A percentile compares a stretch with the other conserved stretches of the same genome.
phyloP scores from a whole-genome alignment of 495 filamentous ascomycete species.

The Astrocystis sublimbata region DNA sequence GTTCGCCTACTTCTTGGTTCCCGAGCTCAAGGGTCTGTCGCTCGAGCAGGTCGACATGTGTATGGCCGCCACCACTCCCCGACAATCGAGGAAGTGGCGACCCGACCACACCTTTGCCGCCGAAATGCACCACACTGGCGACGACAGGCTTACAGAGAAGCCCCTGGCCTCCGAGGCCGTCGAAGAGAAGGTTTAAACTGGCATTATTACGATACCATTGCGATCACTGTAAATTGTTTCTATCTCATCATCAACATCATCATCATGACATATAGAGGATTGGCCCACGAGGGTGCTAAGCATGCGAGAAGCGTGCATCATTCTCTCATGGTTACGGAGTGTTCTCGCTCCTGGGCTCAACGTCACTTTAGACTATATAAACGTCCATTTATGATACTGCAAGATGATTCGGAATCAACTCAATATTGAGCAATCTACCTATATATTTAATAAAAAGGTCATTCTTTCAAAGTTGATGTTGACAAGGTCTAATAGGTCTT shows the following conservation, averaged over 20 bases:
- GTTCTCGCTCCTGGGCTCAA: background rate
- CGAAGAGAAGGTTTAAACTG: constrained; percentile 32
- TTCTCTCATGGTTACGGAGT: background rate
- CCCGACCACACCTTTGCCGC: constrained; percentile 64
- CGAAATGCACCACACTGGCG: constrained; percentile 48
- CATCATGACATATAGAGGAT: constrained; percentile 5
- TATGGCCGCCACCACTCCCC: constrained; percentile 67
- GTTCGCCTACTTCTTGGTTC: constrained; percentile 72
- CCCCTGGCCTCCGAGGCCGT: constrained; percentile 17
- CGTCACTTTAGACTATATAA: constrained; percentile 9
- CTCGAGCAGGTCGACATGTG: constrained; percentile 80
- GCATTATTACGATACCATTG: background rate
- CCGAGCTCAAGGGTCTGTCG: constrained; percentile 75
- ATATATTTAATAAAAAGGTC: constrained; percentile 10
- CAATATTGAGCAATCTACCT: background rate
- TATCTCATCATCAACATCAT: too few species aligned
- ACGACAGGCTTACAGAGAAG: constrained; percentile 23
- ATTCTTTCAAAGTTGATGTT: too few species aligned
- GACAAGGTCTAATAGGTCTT: too few species aligned
- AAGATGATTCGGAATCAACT: background rate
- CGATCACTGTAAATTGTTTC: constrained; percentile 4
- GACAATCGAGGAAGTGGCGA: constrained; percentile 59
- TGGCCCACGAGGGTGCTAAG: background rate
- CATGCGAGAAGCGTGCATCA: constrained; percentile 2
- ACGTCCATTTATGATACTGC: constrained; percentile 12